phyloP scores from a whole-genome alignment of 2,329 filamentous ascomycete species.

The Reticulascus tulasneorum region DNA sequence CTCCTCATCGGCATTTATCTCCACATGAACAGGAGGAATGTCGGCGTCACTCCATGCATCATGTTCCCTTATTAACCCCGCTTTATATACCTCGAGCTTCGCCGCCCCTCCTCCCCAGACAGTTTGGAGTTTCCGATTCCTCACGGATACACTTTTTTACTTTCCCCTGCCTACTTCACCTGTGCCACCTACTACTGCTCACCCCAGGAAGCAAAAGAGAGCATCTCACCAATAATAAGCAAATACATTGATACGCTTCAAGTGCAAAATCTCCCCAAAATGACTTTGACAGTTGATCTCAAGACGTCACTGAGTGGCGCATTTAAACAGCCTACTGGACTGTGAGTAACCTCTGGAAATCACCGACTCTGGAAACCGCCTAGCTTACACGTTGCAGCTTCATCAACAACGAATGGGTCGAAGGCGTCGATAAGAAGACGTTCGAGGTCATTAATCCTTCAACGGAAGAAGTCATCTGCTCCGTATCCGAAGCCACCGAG shows the following conservation, averaged over 20 bases:
- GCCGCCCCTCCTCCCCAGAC: too few relatives aligned
- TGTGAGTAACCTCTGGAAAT: constrained; percentile 46
- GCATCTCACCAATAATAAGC: background rate
- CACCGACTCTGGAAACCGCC: too few relatives aligned
- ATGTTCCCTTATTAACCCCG: too few relatives aligned
- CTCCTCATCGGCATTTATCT: too few relatives aligned
- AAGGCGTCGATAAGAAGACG: constrained; percentile 78
- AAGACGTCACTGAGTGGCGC: constrained; percentile 63
- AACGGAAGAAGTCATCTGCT: constrained; percentile 79
- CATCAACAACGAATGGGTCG: constrained; percentile 91
- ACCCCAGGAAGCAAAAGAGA: too few relatives aligned
- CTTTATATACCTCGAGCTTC: too few relatives aligned
- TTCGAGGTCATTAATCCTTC: constrained; percentile 90
- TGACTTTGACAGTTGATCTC: constrained; percentile 55
- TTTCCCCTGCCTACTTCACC: too few relatives aligned
- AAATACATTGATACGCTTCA: background rate
- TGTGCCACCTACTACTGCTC: too few relatives aligned
- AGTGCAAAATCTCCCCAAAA: constrained; percentile 23
- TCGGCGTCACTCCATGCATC: too few relatives aligned
- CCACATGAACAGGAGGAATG: too few relatives aligned
- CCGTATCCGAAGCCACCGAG: constrained; percentile 80
- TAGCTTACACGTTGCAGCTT: constrained; percentile 50
- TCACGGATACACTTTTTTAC: too few relatives aligned
- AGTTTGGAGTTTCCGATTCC: too few relatives aligned
- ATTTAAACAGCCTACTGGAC: constrained; percentile 57